phyloP scores from a whole-genome alignment of 352 stramenopile species.

The Phytophthora pistaciae region DNA sequence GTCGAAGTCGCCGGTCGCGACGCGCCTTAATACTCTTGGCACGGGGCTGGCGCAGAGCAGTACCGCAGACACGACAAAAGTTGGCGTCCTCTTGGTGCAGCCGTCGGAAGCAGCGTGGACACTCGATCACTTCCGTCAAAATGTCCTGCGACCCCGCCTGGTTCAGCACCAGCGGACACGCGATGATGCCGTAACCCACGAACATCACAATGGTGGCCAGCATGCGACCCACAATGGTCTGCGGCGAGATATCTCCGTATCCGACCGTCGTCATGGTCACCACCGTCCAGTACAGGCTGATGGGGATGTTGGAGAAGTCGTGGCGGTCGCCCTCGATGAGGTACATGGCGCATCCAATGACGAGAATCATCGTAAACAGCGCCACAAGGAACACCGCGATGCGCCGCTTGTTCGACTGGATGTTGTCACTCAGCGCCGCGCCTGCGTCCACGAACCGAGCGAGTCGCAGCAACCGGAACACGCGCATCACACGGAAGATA shows the following conservation, averaged over 20 bases:
- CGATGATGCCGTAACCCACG: constrained; percentile 87
- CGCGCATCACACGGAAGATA: constrained; percentile 83
- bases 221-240: constrained; percentile 83
- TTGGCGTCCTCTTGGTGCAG: constrained; percentile 86
- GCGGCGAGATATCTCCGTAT: constrained; percentile 86
- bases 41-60: constrained; percentile 59
- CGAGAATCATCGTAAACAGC: constrained; percentile 79
- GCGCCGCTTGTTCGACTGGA: constrained; percentile 82
- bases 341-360: constrained; percentile 88
- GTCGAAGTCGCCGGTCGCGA: constrained; percentile 57
- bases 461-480: constrained; percentile 80
- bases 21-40: constrained; percentile 70
- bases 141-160: constrained; percentile 58
- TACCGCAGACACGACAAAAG: constrained; percentile 83
- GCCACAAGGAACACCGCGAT: constrained; percentile 83
- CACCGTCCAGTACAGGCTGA: constrained; percentile 90
- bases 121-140: constrained; percentile 73
- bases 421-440: constrained; percentile 77
- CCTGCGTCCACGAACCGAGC: constrained; percentile 79
- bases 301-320: constrained; percentile 89
- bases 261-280: constrained; percentile 91
- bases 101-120: constrained; percentile 75
- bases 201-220: constrained; percentile 90
- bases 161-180: constrained; percentile 83
- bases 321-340: constrained; percentile 82